Conservation (phyloP, 2,329 filamentous ascomycete genomes). For the Basipetospora chlamydospora region DNA sequence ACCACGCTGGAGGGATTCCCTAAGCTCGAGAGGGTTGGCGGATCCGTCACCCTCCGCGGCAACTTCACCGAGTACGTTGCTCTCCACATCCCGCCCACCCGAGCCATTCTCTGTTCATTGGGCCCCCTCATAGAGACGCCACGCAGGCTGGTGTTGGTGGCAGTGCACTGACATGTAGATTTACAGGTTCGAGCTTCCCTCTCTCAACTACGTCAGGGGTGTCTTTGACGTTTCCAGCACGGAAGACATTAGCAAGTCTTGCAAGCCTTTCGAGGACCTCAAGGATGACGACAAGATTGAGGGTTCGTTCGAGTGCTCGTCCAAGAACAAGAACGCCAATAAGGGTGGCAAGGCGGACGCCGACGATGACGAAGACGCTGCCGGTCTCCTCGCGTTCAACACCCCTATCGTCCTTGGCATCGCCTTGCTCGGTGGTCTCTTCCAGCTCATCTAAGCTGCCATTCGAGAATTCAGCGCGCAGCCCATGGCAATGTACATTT, state of each 20-base stretch:
- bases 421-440: constrained; percentile 29
- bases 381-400: constrained; percentile 31
- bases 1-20: constrained; percentile 51
- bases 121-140: too few species aligned
- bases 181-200: constrained; percentile 53
- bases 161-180: too few species aligned
- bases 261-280: constrained; percentile 37
- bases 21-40: constrained; percentile 52
- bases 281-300: constrained; percentile 25
- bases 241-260: constrained; percentile 40
- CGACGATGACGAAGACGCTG: constrained; percentile 24
- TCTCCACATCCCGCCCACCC: too few species aligned
- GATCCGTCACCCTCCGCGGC: constrained; percentile 74
- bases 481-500: too few species aligned
- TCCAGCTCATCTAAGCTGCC: constrained; percentile 38
- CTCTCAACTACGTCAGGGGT: constrained; percentile 53
- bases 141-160: too few species aligned
- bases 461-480: too few species aligned
- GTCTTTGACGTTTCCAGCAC: constrained; percentile 57
- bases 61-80: constrained; percentile 64
- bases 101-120: too few species aligned
- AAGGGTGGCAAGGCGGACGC: constrained; percentile 20
- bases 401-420: constrained; percentile 29
- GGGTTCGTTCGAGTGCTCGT: constrained; percentile 33
- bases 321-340: constrained; percentile 37